phyloP scores from a whole-genome alignment of 148 eudicot species.

The Drosera capensis region DNA sequence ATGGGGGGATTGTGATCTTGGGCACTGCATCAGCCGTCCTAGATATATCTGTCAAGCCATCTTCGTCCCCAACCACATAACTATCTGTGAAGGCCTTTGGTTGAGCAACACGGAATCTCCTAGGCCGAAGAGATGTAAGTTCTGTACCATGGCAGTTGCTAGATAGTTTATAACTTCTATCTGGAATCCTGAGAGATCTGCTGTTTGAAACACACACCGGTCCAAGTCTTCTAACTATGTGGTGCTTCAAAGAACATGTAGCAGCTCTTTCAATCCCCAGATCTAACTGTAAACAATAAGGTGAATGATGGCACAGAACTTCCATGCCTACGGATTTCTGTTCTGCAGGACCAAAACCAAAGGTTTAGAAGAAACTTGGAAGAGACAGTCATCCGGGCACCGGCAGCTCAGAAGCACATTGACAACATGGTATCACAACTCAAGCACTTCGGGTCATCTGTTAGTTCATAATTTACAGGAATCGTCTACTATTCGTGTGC shows the following conservation, averaged over 20 bases:
- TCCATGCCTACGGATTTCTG: conserved; percentile 27
- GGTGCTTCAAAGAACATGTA: conserved; percentile 9
- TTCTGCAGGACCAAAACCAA: conserved; percentile 20
- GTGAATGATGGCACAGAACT: conserved; percentile 31
- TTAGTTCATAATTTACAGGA: no score
- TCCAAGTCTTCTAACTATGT: neutral
- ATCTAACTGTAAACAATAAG: conserved; percentile 17
- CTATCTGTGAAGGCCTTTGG: conserved; percentile 27
- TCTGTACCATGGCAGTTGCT: conserved; percentile 7
- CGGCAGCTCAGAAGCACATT: no score
- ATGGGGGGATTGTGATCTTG: conserved; percentile 57
- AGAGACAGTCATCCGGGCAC: no score
- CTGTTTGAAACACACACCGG: neutral
- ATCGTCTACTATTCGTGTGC: no score
- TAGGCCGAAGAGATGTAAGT: conserved; percentile 8
- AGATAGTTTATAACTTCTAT: conserved; percentile 5
- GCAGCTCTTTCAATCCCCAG: conserved; percentile 13
- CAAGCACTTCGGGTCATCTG: no score
- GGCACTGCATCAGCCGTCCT: conserved; percentile 20
- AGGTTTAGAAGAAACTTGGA: neutral
- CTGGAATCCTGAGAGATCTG: neutral
- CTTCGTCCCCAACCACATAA: conserved; percentile 31
- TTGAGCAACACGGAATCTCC: conserved; percentile 16
- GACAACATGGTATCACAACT: no score
- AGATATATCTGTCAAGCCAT: conserved; percentile 14